phyloP scores from a whole-genome alignment of 2,329 filamentous ascomycete species.

The Clarireedia paspali region DNA sequence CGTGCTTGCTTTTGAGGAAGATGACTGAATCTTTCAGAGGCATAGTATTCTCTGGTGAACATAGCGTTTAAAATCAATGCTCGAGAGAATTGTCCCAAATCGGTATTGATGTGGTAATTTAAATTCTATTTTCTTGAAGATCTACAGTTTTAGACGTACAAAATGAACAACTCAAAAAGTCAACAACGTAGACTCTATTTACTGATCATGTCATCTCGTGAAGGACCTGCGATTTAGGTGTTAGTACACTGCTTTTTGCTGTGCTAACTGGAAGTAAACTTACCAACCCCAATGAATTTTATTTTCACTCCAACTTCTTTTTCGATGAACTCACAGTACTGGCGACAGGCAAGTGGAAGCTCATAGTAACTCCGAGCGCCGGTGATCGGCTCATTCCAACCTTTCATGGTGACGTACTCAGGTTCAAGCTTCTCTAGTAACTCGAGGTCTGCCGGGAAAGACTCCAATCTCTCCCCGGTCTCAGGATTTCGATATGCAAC shows the following conservation, averaged over 20 bases:
- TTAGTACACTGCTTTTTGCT: background rate
- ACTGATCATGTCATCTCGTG: conserved; percentile 9
- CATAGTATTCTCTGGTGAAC: too few species aligned
- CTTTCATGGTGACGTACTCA: conserved; percentile 49
- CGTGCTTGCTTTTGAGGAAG: too few species aligned
- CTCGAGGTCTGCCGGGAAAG: conserved; percentile 57
- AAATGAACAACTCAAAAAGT: too few species aligned
- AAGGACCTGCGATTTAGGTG: background rate
- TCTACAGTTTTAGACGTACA: too few species aligned
- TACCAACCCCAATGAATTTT: conserved; percentile 53
- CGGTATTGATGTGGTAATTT: too few species aligned
- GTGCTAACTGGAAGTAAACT: conserved; percentile 36
- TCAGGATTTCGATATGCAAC: conserved; percentile 54
- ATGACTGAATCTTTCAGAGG: too few species aligned
- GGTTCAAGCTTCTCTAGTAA: conserved; percentile 42
- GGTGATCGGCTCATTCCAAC: conserved; percentile 66
- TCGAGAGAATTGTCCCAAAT: too few species aligned
- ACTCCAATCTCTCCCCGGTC: conserved; percentile 42
- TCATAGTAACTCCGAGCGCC: conserved; percentile 30
- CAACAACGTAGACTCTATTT: too few species aligned
- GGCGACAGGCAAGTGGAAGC: background rate
- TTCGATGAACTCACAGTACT: conserved; percentile 31
- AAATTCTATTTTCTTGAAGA: too few species aligned
- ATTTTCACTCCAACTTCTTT: conserved; percentile 55
- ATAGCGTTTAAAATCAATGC: too few species aligned